Evolutionary conservation across 2,329 filamentous ascomycete genomes (phyloP).

Genomic region (Penicillium griseofulvum): DNA sequence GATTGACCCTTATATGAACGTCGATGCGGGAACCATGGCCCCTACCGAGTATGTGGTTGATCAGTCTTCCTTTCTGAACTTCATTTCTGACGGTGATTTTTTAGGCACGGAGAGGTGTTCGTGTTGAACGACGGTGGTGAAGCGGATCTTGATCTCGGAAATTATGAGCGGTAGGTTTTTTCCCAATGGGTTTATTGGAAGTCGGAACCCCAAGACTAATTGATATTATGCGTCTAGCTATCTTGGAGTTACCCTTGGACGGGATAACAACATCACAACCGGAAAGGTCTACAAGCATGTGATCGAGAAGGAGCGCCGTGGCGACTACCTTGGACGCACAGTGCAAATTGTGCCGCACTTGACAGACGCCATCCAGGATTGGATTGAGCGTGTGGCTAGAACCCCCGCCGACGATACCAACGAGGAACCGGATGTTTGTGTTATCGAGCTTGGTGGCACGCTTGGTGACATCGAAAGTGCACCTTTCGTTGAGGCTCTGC

Average conservation of each 20-base stretch:
- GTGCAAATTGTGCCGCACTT: constrained; percentile 90
- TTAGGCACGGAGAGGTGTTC: constrained; percentile 81
- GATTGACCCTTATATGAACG: constrained; percentile 67
- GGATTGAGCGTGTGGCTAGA: constrained; percentile 81
- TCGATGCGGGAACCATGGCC: constrained; percentile 68
- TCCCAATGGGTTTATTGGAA: background rate
- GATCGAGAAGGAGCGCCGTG: constrained; percentile 68
- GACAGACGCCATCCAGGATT: constrained; percentile 86
- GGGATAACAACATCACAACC: constrained; percentile 93
- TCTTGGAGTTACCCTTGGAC: constrained; percentile 73
- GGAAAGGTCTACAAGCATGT: constrained; percentile 93
- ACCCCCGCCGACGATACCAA: constrained; percentile 83
- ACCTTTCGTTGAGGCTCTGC: constrained; percentile 83
- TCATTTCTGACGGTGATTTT: background rate
- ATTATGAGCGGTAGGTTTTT: constrained; percentile 59
- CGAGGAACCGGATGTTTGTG: constrained; percentile 83
- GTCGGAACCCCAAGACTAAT: background rate
- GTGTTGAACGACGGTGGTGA: constrained; percentile 80
- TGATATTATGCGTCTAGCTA: constrained; percentile 46
- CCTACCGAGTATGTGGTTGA: constrained; percentile 16
- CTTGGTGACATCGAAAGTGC: constrained; percentile 77
- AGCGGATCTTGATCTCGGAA: constrained; percentile 70
- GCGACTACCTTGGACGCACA: constrained; percentile 82
- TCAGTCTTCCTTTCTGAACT: background rate
- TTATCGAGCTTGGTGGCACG: constrained; percentile 59